Evolutionary conservation across 1,139 yeast genomes (phyloP).

Genomic region (Taphrina communis): DNA sequence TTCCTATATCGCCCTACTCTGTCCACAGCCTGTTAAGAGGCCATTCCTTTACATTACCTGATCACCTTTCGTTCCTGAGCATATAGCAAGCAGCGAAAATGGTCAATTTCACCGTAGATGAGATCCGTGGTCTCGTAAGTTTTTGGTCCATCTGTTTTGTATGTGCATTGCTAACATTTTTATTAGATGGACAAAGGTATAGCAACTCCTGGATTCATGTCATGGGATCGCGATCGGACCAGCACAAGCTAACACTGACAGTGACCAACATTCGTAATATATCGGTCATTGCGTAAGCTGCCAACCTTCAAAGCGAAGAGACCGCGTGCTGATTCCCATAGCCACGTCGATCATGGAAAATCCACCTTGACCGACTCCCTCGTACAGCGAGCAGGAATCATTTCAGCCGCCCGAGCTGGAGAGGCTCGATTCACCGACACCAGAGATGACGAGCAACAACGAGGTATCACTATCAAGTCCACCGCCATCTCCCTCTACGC

Average conservation of each 20-base stretch:
- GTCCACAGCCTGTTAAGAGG: neutral
- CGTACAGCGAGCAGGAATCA: slow-evolving; percentile 99
- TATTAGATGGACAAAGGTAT: slow-evolving; percentile 32
- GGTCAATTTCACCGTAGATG: slow-evolving; percentile 58
- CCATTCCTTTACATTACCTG: slow-evolving; percentile 8
- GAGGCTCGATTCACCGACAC: slow-evolving; percentile 99
- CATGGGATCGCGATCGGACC: neutral
- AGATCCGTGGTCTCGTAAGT: slow-evolving; percentile 93
- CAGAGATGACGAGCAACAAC: slow-evolving; percentile 99
- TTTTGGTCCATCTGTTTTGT: neutral
- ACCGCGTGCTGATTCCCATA: slow-evolving; percentile 5
- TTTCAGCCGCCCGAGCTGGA: slow-evolving; percentile 99
- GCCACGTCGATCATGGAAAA: slow-evolving; percentile 99
- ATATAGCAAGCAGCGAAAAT: slow-evolving; percentile 35
- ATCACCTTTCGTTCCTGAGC: slow-evolving; percentile 25
- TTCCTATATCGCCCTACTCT: slow-evolving; percentile 9
- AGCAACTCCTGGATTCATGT: neutral
- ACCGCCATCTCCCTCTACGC: slow-evolving; percentile 97
- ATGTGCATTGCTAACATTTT: neutral
- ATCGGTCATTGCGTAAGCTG: slow-evolving; percentile 86
- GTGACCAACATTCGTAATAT: slow-evolving; percentile 99
- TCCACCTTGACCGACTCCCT: slow-evolving; percentile 98
- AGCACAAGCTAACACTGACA: slow-evolving; percentile 49
- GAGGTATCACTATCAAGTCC: slow-evolving; percentile 99
- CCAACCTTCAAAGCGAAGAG: neutral